Conservation (phyloP, 2,329 filamentous ascomycete genomes). For the Cladosporium sp. region DNA sequence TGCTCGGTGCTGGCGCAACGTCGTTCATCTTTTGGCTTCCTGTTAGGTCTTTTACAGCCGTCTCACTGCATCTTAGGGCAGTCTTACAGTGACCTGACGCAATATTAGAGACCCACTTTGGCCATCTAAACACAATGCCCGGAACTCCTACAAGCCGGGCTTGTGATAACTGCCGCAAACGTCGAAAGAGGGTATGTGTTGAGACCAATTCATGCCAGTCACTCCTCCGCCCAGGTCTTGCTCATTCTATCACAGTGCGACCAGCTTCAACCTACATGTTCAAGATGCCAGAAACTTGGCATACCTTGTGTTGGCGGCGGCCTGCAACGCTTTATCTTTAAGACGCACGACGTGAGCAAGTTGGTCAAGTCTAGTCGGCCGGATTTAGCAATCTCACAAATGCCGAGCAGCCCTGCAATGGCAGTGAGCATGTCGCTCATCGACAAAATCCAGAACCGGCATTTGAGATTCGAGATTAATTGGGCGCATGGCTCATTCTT, state of each 20-base stretch:
- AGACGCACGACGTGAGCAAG: neutral
- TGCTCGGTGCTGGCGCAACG: neutral
- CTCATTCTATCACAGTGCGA: neutral
- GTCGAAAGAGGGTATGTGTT: conserved; percentile 3
- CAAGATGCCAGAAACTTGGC: neutral
- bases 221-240: neutral
- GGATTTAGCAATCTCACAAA: neutral
- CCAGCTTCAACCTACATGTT: neutral
- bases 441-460: neutral
- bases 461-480: conserved; percentile 2
- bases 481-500: conserved; percentile 7
- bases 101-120: neutral
- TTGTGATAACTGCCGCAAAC: neutral
- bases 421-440: conserved; percentile 5
- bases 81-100: neutral
- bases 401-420: conserved; percentile 3
- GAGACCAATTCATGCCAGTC: neutral
- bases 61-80: neutral
- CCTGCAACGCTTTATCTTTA: neutral
- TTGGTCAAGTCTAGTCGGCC: neutral
- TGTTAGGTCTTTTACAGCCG: neutral
- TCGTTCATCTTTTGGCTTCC: neutral
- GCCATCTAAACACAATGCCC: neutral
- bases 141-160: neutral
- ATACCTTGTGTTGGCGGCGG: conserved; percentile 3